Evolutionary conservation across 2,329 filamentous ascomycete species (phyloP), one percentile per base, ranked within the genome.

Genomic region (Fusarium haematococcum): DNA sequence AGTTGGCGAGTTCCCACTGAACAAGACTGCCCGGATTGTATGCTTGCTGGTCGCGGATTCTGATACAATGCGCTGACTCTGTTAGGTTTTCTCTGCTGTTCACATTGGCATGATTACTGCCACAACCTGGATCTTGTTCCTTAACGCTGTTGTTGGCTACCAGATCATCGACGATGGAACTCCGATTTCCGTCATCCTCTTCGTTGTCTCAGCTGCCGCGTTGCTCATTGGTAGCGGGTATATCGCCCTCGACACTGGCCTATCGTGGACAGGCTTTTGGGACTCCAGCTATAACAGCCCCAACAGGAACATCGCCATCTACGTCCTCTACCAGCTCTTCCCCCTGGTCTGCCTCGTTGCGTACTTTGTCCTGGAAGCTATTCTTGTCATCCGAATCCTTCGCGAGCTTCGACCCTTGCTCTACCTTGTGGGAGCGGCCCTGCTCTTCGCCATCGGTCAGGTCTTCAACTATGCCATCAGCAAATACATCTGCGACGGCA

Each of bases 391-490:
- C 35, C 90, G 92, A 71, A 90, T 99, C 9, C 90, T 99, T 1
- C 95, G 95, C 68, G 97, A 99, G 85, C 89, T 89, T 73, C 92
- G 94, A 70, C 97, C 97, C n/a, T 96, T 99, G 95, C 88, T 97
- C 69, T 98, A 97, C 81, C 90, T 98, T 23, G 84, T 87, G 3
- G 88, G 86, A 1, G 95, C 96, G 1, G 92, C 88, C 3, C 77
- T 98, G 3, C 88, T 98, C 18, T 99, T 99, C 81, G 95, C 94
- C 30, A 89, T 97, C 67, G 96, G 95, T 20, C 97, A 99, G 81
- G 90, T 99, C 74, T 99, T 99, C 89, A 94, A 98, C 85, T 99
- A 98, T 82, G 93, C 95, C 67, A 89, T 98, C 83, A 98, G 95
- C 86, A 90, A 92, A 16, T 93, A 98, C 81, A 95, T 99, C 70